Evolutionary conservation across 1,284 basidiomycete genomes (phyloP).

Genomic region (Malassezia slooffiae): DNA sequence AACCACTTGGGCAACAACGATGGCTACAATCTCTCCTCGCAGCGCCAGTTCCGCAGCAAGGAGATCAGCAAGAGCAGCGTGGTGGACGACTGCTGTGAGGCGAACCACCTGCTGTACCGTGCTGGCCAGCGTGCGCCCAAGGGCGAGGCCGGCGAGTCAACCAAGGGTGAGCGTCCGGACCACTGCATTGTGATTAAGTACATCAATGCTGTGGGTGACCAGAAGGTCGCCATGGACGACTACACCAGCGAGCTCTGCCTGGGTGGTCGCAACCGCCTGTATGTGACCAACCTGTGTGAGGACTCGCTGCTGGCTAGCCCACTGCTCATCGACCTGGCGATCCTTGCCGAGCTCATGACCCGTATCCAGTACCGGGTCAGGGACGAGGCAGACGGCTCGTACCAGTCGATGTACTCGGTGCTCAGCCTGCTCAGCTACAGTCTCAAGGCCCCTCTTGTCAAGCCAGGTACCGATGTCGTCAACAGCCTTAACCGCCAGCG

Average conservation of each 20-base stretch:
- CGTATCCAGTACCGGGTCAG: slow-evolving; percentile 62
- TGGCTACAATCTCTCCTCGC: slow-evolving; percentile 82
- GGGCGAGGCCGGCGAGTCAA: slow-evolving; percentile 49
- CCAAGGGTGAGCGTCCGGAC: slow-evolving; percentile 86
- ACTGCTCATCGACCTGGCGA: slow-evolving; percentile 82
- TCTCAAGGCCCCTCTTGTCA: slow-evolving; percentile 91
- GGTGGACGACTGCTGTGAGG: slow-evolving; percentile 61
- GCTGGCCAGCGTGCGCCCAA: slow-evolving; percentile 50
- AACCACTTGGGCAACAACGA: slow-evolving; percentile 99
- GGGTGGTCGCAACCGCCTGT: slow-evolving; percentile 51
- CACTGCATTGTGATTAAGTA: slow-evolving; percentile 69
- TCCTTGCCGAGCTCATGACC: slow-evolving; percentile 87
- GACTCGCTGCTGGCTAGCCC: slow-evolving; percentile 93
- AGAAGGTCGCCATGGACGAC: slow-evolving; percentile 78
- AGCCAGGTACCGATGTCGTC: slow-evolving; percentile 85
- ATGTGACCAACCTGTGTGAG: slow-evolving; percentile 48
- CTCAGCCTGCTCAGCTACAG: slow-evolving; percentile 40
- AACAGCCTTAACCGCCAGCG: slow-evolving; percentile 91
- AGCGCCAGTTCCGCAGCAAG: slow-evolving; percentile 89
- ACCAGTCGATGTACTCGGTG: slow-evolving; percentile 43
- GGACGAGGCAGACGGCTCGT: slow-evolving; percentile 20
- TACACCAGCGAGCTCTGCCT: slow-evolving; percentile 78
- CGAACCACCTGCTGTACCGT: slow-evolving; percentile 83
- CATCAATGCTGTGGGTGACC: slow-evolving; percentile 79
- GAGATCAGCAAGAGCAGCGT: slow-evolving; percentile 78